A percentile compares a stretch with the other conserved stretches of the same genome.
These are phyloP conservation scores for Umbilicaria muhlenbergii DNA, from an alignment of 495 filamentous ascomycete species.

Conservation along the genomic window DNA sequence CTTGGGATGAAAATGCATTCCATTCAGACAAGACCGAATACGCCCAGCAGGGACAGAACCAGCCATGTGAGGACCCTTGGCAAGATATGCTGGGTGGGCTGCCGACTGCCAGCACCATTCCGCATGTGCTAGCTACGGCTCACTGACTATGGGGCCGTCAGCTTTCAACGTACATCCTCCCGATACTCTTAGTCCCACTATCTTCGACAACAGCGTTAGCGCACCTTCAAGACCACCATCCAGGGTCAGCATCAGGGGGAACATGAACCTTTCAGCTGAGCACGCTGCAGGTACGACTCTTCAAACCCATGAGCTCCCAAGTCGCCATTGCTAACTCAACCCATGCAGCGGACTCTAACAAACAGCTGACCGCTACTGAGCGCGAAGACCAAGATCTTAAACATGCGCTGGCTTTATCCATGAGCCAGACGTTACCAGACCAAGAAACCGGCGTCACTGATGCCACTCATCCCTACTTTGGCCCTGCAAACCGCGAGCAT, in stretches of 20 bases:
- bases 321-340: not conserved
- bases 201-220: conserved; percentile 9
- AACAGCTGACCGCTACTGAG: conserved; percentile 31
- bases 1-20: conserved; percentile 11
- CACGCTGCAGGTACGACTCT: conserved; percentile 16
- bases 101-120: not conserved
- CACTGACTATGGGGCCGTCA: conserved; percentile 1
- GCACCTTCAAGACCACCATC: conserved; percentile 60
- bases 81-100: not conserved
- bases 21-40: conserved; percentile 9
- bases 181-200: conserved; percentile 9
- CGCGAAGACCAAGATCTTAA: conserved; percentile 42
- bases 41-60: conserved; percentile 4
- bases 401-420: conserved; percentile 34
- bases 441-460: conserved; percentile 45
- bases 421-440: conserved; percentile 30
- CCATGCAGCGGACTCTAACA: conserved; percentile 23
- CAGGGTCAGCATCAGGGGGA: conserved; percentile 30
- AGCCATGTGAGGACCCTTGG: conserved; percentile 4
- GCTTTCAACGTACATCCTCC: conserved; percentile 9
- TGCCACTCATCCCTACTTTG: conserved; percentile 37
- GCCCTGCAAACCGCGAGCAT: conserved; percentile 52
- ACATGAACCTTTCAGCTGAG: conserved; percentile 18
- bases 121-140: not conserved
- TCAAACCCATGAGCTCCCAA: conserved; percentile 2